Base-by-base conservation (phyloP, 495 filamentous ascomycete species). In the Talaromyces trachyspermus region DNA sequence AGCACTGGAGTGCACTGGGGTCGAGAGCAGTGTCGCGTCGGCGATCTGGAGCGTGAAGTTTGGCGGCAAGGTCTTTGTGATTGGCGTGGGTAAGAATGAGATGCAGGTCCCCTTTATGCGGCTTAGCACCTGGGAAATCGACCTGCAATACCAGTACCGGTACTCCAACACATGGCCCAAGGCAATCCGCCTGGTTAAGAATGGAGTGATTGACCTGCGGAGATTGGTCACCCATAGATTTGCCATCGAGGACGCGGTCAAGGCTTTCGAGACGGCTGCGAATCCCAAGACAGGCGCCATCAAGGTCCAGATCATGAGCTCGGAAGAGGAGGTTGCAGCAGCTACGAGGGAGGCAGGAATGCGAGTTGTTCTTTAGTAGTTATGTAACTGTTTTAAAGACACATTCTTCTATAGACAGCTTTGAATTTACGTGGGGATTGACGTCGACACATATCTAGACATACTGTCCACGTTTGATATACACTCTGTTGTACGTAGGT, bases 91-190 rank as follows among this genome's bases (percentile, higher is more conserved):
- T 52, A 92, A 85, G 80, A 88, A 88, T 58, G 88, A 95, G 77
- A 89, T 95, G 75, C 85, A 79, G 59, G 84, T 95, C 52, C 89
- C 89, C 29, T 96, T 95, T 67, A 95, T 95, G 88, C 75, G 88
- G 52, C 72, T 87, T 24, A 89, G 84, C 57, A 91, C 88, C 11
- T 77, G 87, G 57, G 91, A 97, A 70, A 82, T 97, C 56, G 91
- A 95, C 63, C 67, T 97, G 47, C 85, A 90, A 69, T 94, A 95
- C 68, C 91, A 95, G 74, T 95, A 97, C 69, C 79, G 91, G 45
- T 95, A 95, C 71, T 76, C 74, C 69, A 97, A 95, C 71, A 95
- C 86, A 38, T 97, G 91, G 91, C 91, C 91, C 39, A 75, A 85
- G 43, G 91, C 91, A 35, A 95, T 97, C 50, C 79, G 90, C 41